Percentiles rank a stretch among this genome's conserved stretches.
phyloP scores from a whole-genome alignment of 1,139 yeast species.

The Geotrichum siamense region DNA sequence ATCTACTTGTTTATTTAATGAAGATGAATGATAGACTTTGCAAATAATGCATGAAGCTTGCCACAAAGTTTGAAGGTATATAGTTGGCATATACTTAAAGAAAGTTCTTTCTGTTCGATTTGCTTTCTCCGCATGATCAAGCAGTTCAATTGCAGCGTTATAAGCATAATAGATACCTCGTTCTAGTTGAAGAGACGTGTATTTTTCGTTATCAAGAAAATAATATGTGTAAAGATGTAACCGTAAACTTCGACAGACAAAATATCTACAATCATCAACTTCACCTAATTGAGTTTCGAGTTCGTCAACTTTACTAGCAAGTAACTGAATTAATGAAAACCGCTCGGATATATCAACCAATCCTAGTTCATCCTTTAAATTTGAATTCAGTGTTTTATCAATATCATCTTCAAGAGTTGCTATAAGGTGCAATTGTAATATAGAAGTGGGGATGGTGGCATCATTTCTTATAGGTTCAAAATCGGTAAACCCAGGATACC shows the following conservation, averaged over 20 bases:
- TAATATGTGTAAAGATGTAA: conserved; percentile 75
- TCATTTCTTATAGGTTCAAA: conserved; percentile 42
- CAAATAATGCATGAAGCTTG: conserved; percentile 84
- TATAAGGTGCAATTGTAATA: conserved; percentile 70
- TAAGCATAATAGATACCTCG: conserved; percentile 71
- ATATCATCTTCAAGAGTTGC: conserved; percentile 83
- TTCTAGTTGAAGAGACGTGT: conserved; percentile 56
- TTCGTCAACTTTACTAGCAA: conserved; percentile 66
- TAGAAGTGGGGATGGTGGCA: conserved; percentile 56
- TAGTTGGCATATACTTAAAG: conserved; percentile 75
- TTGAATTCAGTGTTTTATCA: conserved; percentile 67
- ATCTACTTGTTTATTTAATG: conserved; percentile 60
- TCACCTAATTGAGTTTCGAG: conserved; percentile 50
- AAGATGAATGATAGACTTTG: conserved; percentile 68
- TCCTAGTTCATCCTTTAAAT: conserved; percentile 61
- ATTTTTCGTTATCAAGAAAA: conserved; percentile 52
- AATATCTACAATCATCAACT: conserved; percentile 59
- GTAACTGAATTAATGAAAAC: conserved; percentile 61
- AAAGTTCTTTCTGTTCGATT: conserved; percentile 54
- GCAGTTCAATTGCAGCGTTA: conserved; percentile 66
- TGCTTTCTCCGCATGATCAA: conserved; percentile 59
- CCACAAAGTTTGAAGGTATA: conserved; percentile 75
- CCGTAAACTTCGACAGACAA: conserved; percentile 63
- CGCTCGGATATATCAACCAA: conserved; percentile 58
- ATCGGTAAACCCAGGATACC: conserved; percentile 86